These are phyloP conservation scores for Huiozyma naganishii DNA, from an alignment of 805 yeast species.

Conservation along the genomic window DNA sequence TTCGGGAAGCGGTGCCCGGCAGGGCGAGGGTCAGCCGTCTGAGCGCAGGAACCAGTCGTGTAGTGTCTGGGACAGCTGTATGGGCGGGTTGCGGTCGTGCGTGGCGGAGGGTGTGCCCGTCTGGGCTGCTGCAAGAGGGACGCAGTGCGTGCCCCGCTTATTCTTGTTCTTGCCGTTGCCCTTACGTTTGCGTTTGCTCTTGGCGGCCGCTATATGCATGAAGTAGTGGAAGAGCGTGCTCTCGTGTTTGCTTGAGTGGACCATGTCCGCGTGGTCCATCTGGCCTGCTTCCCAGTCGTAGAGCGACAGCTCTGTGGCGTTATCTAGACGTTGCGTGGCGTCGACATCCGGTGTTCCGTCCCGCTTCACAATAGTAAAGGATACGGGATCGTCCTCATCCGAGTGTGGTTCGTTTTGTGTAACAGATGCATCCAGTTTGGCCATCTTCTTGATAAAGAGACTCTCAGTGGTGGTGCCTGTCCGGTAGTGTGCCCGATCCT, in stretches of 20 bases:
- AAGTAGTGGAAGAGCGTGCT: conserved; percentile 7
- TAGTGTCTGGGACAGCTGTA: background rate
- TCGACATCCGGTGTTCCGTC: background rate
- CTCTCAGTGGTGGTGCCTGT: background rate
- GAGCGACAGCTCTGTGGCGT: conserved; percentile 14
- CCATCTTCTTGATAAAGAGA: background rate
- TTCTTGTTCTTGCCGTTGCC: background rate
- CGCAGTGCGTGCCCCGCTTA: too few relatives aligned
- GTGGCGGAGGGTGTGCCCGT: background rate
- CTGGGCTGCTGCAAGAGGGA: too few relatives aligned
- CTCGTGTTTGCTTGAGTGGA: too few relatives aligned
- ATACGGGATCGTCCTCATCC: background rate
- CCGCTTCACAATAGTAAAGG: background rate
- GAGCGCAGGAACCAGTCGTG: background rate
- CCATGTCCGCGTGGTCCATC: conserved; percentile 8
- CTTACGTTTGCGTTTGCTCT: background rate
- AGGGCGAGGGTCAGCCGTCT: background rate
- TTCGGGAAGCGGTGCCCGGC: too few relatives aligned
- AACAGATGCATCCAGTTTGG: background rate
- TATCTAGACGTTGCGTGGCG: conserved; percentile 10
- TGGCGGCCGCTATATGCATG: background rate
- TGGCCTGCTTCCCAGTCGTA: conserved; percentile 17
- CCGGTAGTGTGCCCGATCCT: conserved; percentile 2
- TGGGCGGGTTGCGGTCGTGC: conserved; percentile 1
- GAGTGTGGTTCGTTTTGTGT: background rate